phyloP scores from a whole-genome alignment of 495 filamentous ascomycete genomes.

The Ascobolus immersus region DNA sequence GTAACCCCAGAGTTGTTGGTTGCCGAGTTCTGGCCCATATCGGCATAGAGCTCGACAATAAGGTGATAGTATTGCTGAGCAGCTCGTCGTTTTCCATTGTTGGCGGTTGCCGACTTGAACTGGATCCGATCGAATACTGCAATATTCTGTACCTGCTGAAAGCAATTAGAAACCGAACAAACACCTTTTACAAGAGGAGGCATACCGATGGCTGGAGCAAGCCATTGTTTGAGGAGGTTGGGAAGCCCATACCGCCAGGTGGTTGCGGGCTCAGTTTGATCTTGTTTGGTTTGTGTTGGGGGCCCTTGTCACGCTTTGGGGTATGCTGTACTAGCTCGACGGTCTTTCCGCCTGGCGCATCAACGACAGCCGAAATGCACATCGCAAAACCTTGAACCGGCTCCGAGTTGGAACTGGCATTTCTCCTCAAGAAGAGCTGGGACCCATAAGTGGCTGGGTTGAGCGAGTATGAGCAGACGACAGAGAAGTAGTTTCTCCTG shows the following conservation, averaged over 20 bases:
- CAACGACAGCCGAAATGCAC: conserved; percentile 68
- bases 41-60: conserved; percentile 66
- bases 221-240: background rate
- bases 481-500: conserved; percentile 78
- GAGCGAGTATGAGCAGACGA: conserved; percentile 57
- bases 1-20: conserved; percentile 11
- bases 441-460: conserved; percentile 23
- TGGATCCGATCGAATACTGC: conserved; percentile 81
- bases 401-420: conserved; percentile 16
- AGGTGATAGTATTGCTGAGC: conserved; percentile 89
- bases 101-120: conserved; percentile 87
- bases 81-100: conserved; percentile 79
- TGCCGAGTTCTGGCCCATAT: conserved; percentile 27
- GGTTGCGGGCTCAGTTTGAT: conserved; percentile 39
- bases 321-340: conserved; percentile 88
- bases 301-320: conserved; percentile 81
- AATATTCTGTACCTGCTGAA: conserved; percentile 18
- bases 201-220: background rate
- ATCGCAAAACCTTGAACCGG: conserved; percentile 48
- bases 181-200: too few relatives aligned
- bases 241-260: conserved; percentile 15
- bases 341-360: conserved; percentile 45
- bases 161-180: too few relatives aligned
- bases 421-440: conserved; percentile 23
- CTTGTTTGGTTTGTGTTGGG: conserved; percentile 49